phyloP scores from a whole-genome alignment of 176 grass and related monocot species.

The Triticum monococcum region DNA sequence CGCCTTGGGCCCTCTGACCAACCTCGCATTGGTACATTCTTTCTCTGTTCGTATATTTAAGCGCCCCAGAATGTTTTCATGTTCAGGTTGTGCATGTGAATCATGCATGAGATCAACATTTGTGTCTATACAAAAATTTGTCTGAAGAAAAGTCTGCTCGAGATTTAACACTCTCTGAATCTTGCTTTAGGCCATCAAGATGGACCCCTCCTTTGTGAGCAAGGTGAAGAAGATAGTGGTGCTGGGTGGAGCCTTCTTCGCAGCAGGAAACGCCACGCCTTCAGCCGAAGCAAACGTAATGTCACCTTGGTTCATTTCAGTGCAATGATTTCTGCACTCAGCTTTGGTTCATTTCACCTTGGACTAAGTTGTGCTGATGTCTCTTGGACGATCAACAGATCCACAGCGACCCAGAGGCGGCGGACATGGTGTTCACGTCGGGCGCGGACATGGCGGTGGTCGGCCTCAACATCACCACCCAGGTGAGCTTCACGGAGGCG shows the following conservation, averaged over 20 bases:
- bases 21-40: conserved; percentile 61
- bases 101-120: neutral
- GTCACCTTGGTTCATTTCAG: too few relatives aligned
- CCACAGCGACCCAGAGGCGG: conserved; percentile 75
- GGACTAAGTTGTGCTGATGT: too few relatives aligned
- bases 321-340: neutral
- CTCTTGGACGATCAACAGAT: conserved; percentile 31
- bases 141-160: too few relatives aligned
- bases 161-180: neutral
- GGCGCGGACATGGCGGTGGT: conserved; percentile 76
- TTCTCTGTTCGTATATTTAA: neutral
- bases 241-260: conserved; percentile 37
- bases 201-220: conserved; percentile 57
- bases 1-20: conserved; percentile 84
- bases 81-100: neutral
- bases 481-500: conserved; percentile 61
- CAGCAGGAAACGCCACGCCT: conserved; percentile 72
- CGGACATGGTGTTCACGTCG: conserved; percentile 89
- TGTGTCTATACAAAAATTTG: neutral
- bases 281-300: conserved; percentile 94
- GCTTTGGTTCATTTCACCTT: neutral
- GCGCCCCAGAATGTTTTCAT: neutral
- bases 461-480: conserved; percentile 82
- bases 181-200: conserved; percentile 64
- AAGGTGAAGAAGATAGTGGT: conserved; percentile 87